Evolutionary conservation across 2,329 filamentous ascomycete genomes (phyloP).

Genomic region (Claviceps quebecensis): DNA sequence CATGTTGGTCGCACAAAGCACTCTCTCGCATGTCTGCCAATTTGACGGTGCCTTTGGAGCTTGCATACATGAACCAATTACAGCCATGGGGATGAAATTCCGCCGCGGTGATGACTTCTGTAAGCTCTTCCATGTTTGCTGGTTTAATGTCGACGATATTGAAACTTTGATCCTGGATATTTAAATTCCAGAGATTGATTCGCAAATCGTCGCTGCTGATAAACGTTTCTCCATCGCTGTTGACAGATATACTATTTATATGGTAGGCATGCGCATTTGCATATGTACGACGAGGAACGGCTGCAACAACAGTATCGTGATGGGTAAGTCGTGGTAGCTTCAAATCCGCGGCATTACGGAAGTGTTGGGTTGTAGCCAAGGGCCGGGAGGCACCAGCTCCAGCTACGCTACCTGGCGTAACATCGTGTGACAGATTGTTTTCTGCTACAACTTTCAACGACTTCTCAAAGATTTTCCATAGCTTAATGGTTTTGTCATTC

Average conservation of each 20-base stretch:
- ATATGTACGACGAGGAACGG: constrained; percentile 89
- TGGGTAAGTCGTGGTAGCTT: constrained; percentile 94
- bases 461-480: constrained; percentile 99
- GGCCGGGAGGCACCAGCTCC: constrained; percentile 65
- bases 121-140: constrained; percentile 98
- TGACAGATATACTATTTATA: constrained; percentile 99
- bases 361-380: constrained; percentile 52
- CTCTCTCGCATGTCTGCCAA: constrained; percentile 97
- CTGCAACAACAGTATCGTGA: constrained; percentile 95
- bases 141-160: constrained; percentile 99
- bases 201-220: constrained; percentile 96
- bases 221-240: constrained; percentile 97
- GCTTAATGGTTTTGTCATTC: constrained; percentile 99
- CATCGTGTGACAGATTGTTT: constrained; percentile 92
- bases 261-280: constrained; percentile 98
- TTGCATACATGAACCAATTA: constrained; percentile 99
- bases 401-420: constrained; percentile 61
- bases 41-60: constrained; percentile 97
- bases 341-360: constrained; percentile 68
- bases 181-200: constrained; percentile 98
- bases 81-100: constrained; percentile 96
- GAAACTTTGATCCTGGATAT: constrained; percentile 99
- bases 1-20: constrained; percentile 87
- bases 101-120: constrained; percentile 94
- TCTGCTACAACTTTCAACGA: constrained; percentile 97